phyloP scores from a whole-genome alignment of 2,329 filamentous ascomycete genomes.

The Aureobasidium leucospermi region DNA sequence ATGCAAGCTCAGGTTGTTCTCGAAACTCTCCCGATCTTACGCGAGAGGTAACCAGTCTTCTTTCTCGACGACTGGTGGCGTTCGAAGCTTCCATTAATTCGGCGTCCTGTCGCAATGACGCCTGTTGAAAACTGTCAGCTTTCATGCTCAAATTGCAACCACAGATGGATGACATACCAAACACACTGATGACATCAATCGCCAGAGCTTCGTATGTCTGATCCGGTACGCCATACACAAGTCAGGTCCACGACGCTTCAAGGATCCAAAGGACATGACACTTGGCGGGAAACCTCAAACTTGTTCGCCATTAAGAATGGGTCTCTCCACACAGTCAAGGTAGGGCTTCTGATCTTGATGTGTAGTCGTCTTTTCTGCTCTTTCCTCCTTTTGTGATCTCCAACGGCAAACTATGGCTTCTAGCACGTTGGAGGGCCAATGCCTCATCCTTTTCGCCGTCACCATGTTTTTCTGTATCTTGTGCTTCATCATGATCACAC shows the following conservation, averaged over 20 bases:
- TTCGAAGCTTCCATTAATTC: too few relatives aligned
- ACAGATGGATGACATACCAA: not conserved
- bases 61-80: not conserved
- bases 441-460: not conserved
- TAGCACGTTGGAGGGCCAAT: not conserved
- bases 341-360: not conserved
- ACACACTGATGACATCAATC: not conserved
- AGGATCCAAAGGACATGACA: not conserved
- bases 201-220: not conserved
- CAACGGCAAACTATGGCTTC: not conserved
- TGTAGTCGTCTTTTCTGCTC: not conserved
- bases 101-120: too few relatives aligned
- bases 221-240: not conserved
- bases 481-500: not conserved
- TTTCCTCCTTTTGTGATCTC: not conserved
- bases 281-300: not conserved
- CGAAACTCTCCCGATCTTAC: not conserved
- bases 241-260: not conserved
- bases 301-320: not conserved
- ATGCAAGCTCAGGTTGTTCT: not conserved
- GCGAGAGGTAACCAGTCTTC: not conserved
- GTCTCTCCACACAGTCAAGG: not conserved
- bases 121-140: not conserved
- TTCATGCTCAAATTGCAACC: not conserved
- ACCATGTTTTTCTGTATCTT: constrained; percentile 4